phyloP scores from a whole-genome alignment of 2,329 filamentous ascomycete genomes.

The Aspergillus neoniger region DNA sequence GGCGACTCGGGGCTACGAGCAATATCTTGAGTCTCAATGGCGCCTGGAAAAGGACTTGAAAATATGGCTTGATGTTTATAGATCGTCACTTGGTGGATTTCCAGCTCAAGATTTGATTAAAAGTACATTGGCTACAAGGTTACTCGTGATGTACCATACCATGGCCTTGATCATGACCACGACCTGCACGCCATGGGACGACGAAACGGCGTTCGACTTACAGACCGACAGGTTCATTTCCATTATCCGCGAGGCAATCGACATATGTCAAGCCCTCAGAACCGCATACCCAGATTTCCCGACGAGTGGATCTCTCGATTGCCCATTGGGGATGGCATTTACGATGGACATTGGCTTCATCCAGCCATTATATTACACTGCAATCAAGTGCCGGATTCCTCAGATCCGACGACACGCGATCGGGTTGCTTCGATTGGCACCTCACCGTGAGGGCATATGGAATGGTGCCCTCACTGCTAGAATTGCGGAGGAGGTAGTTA shows the following conservation, averaged over 20 bases:
- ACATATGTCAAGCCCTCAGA: conserved; percentile 13
- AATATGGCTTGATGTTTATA: conserved; percentile 28
- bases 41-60: neutral
- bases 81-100: neutral
- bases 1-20: neutral
- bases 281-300: neutral
- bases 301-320: neutral
- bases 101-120: neutral
- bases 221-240: conserved; percentile 24
- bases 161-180: conserved; percentile 49
- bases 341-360: conserved; percentile 37
- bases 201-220: conserved; percentile 30
- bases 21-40: neutral
- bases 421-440: neutral
- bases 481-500: conserved; percentile 6
- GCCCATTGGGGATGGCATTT: neutral
- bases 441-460: conserved; percentile 14
- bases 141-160: conserved; percentile 45
- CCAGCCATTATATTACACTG: conserved; percentile 35
- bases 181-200: conserved; percentile 23
- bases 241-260: conserved; percentile 15
- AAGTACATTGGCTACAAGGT: neutral
- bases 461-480: conserved; percentile 3
- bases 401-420: conserved; percentile 31
- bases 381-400: conserved; percentile 36